Evolutionary conservation across 2,329 filamentous ascomycete genomes (phyloP), one percentile per base, ranked within the genome.

Genomic region (Penicillium sp.): DNA sequence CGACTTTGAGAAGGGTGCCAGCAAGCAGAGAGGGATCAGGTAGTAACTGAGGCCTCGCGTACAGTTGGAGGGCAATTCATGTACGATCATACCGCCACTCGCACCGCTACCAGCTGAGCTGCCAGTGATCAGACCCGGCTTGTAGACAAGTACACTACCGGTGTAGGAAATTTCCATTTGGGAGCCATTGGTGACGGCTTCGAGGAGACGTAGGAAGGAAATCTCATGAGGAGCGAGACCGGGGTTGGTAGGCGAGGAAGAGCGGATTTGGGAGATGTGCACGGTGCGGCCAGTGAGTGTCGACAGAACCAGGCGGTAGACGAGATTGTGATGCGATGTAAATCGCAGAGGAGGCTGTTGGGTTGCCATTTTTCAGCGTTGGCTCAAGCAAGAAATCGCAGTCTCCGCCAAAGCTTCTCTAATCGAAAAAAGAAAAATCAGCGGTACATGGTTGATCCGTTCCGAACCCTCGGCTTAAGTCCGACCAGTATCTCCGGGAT

Each of bases 101-200:
- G 86, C 83, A 56, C 87, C 87, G 34, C 83, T 77, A 13, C 87
- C 88, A 14, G 86, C 76, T 16, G 86, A 81, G 32, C 83, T 85
- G 47, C 93, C 93, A 0, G 88, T 93, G 58, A 98, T 94, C 27
- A 98, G 75, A 23, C 93, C 93, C 0, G 93, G 93, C 51, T 87
- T 85, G 70, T 94, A 98, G 25, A 90, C 84, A 40, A 98, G 79
- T 1, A 88, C 90, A 0, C 93, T 97, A 62, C 93, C 93, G 1
- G 89, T 96, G 71, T 94, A 93, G 8, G 89, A 95, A 55, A 98
- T 95, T 60, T 96, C 90, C 71, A 97, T 88, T 40, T 86, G 83
- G 42, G 86, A 87, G 69, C 93, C 93, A 74, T 98, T 98, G 60
- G 93, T 98, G 57, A 98, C 78, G 53, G 87, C 79, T 67, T 97